A percentile compares a stretch with the other conserved stretches of the same genome.
Conservation (phyloP, 2,329 filamentous ascomycete species). For the Diaporthe eres region DNA sequence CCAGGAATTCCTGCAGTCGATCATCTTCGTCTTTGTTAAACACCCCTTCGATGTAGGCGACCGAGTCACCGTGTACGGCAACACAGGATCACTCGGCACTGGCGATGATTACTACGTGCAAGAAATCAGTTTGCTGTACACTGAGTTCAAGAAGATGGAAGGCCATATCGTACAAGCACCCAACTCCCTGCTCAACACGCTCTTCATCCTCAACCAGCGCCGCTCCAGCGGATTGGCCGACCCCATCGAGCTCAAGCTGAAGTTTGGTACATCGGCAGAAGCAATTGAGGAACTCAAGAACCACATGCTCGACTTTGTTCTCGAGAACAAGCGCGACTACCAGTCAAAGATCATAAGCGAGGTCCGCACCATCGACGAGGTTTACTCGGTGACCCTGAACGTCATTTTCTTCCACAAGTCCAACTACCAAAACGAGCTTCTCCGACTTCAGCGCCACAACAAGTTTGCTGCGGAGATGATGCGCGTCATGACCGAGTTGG, state of each 20-base stretch:
- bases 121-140: slow-evolving; percentile 92
- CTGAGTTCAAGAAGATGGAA: slow-evolving; percentile 99
- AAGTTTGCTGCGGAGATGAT: slow-evolving; percentile 95
- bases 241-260: slow-evolving; percentile 85
- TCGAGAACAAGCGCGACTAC: slow-evolving; percentile 84
- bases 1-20: slow-evolving; percentile 93
- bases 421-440: slow-evolving; percentile 94
- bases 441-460: slow-evolving; percentile 91
- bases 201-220: slow-evolving; percentile 96
- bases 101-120: slow-evolving; percentile 98
- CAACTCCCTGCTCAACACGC: slow-evolving; percentile 91
- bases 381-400: slow-evolving; percentile 89
- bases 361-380: slow-evolving; percentile 82
- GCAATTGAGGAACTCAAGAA: slow-evolving; percentile 87
- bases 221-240: slow-evolving; percentile 91
- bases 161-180: slow-evolving; percentile 96
- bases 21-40: slow-evolving; percentile 97
- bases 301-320: slow-evolving; percentile 86
- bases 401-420: slow-evolving; percentile 98
- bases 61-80: slow-evolving; percentile 91
- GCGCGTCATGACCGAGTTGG: slow-evolving; percentile 84
- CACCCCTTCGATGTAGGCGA: slow-evolving; percentile 98
- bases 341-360: slow-evolving; percentile 71
- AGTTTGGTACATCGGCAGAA: slow-evolving; percentile 87
- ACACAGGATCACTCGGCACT: slow-evolving; percentile 81